Percentiles rank a stretch among this genome's conserved stretches.
Evolutionary conservation across 2,329 filamentous ascomycete genomes (phyloP).

Genomic region (Xenoacremonium recifei): DNA sequence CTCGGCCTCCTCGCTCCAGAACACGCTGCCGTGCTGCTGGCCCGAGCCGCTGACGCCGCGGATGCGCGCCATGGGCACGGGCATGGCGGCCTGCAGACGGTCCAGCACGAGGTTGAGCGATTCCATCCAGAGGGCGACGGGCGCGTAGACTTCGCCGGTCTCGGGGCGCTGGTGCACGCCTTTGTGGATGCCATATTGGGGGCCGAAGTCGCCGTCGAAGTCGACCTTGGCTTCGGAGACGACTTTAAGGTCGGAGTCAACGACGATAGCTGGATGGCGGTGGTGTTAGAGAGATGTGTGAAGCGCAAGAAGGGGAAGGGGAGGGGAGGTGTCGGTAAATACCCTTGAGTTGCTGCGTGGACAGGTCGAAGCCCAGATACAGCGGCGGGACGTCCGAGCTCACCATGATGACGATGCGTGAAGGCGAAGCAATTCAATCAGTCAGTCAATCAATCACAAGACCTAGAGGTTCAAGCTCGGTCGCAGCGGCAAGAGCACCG

Average conservation of each 20-base stretch:
- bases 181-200: conserved; percentile 78
- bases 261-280: conserved; percentile 66
- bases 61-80: conserved; percentile 66
- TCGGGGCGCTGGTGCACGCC: conserved; percentile 80
- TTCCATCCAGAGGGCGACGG: conserved; percentile 92
- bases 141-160: conserved; percentile 88
- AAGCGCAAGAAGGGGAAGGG: not conserved
- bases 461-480: not conserved
- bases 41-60: conserved; percentile 86
- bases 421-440: no score
- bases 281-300: conserved; percentile 2
- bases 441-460: not conserved
- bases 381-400: conserved; percentile 49
- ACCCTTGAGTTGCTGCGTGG: conserved; percentile 96
- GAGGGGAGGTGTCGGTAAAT: no score
- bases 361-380: conserved; percentile 93
- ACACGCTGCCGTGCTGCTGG: conserved; percentile 97
- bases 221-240: conserved; percentile 87
- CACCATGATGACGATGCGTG: conserved; percentile 3
- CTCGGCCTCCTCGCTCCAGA: conserved; percentile 77
- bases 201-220: conserved; percentile 80
- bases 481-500: no score
- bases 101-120: conserved; percentile 82
- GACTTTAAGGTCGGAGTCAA: conserved; percentile 78
- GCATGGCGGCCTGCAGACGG: conserved; percentile 65